Percentiles rank a stretch among this genome's conserved stretches.
phyloP scores from a whole-genome alignment of 2,329 filamentous ascomycete species.

The Erysiphe neolycopersici region DNA sequence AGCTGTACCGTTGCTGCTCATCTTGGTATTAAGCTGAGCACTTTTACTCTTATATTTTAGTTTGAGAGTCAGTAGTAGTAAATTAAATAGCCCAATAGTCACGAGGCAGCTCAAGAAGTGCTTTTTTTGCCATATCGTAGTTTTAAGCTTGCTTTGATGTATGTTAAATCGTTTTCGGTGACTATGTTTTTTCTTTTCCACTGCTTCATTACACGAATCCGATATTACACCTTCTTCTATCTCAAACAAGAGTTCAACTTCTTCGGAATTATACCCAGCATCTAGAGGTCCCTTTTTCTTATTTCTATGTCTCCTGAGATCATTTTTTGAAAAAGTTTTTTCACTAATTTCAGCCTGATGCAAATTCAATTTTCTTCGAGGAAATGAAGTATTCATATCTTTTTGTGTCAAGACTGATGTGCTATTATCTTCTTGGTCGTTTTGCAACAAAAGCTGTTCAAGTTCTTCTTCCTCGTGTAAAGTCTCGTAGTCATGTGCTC shows the following conservation, averaged over 20 bases:
- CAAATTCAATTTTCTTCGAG: constrained; percentile 4
- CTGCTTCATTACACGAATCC: constrained; percentile 33
- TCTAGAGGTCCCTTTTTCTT: constrained; percentile 16
- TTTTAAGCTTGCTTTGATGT: constrained; percentile 20
- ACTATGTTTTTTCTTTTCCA: constrained; percentile 31
- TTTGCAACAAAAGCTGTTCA: constrained; percentile 29
- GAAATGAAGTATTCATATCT: constrained; percentile 16
- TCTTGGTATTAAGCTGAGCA: constrained; percentile 11
- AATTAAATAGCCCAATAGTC: constrained; percentile 25
- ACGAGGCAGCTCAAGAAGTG: constrained; percentile 26
- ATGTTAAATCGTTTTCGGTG: constrained; percentile 21
- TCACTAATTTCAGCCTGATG: constrained; percentile 21
- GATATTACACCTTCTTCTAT: constrained; percentile 60
- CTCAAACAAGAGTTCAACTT: constrained; percentile 46
- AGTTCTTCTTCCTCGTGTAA: constrained; percentile 52
- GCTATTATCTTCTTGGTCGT: constrained; percentile 15
- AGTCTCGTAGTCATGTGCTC: constrained; percentile 41
- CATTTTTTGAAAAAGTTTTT: constrained; percentile 23
- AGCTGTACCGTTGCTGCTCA: constrained; percentile 58
- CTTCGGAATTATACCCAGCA: too few species aligned
- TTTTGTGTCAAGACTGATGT: constrained; percentile 10
- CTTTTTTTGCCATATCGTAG: constrained; percentile 25
- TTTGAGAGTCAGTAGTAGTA: constrained; percentile 29
- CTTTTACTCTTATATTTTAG: constrained; percentile 25
- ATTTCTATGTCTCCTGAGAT: constrained; percentile 36